Conservation (phyloP, 2,329 filamentous ascomycete genomes). For the Aspergillus cejpii region DNA sequence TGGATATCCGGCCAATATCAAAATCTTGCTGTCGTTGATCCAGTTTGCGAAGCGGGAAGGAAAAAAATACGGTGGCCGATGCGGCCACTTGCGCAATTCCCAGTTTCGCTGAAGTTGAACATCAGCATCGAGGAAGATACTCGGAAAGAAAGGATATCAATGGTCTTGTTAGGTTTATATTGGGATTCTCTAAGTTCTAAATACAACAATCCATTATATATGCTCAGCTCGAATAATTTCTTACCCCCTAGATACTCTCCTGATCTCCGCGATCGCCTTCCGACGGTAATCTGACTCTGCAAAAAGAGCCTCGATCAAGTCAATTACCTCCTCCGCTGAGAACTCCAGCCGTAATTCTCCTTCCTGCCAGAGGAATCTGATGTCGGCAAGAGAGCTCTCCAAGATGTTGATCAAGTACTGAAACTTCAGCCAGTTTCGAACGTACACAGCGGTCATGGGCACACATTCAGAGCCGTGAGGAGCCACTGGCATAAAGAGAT, state of each 20-base stretch:
- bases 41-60: conserved; percentile 9
- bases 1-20: background rate
- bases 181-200: background rate
- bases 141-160: background rate
- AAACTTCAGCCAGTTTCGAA: conserved; percentile 58
- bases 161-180: no score
- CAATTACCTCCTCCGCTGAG: conserved; percentile 54
- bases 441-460: conserved; percentile 56
- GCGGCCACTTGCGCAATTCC: conserved; percentile 37
- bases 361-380: conserved; percentile 59
- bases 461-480: conserved; percentile 32
- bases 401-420: conserved; percentile 59
- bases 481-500: conserved; percentile 49
- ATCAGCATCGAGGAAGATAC: background rate
- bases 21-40: background rate
- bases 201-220: background rate
- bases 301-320: conserved; percentile 58
- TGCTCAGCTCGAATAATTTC: conserved; percentile 3
- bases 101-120: conserved; percentile 21
- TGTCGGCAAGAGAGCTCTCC: conserved; percentile 57
- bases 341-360: conserved; percentile 59
- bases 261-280: conserved; percentile 53
- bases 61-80: conserved; percentile 38
- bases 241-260: conserved; percentile 27
- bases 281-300: conserved; percentile 55